Evolutionary conservation across 2,329 filamentous ascomycete genomes (phyloP), one percentile per base, ranked within the genome.

Genomic region (Arthroderma sp.): DNA sequence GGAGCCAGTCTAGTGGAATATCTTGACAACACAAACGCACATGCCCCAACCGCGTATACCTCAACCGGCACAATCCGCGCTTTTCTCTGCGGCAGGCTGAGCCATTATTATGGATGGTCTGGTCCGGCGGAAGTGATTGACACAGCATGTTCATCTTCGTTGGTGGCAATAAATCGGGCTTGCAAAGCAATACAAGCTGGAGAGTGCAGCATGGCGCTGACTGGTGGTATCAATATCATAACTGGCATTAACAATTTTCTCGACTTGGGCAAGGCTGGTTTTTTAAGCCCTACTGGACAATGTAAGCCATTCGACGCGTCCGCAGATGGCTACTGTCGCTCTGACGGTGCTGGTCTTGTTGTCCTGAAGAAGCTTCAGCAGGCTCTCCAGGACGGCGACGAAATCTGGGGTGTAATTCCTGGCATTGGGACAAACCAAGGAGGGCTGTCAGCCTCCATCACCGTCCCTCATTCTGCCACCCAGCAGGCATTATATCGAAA

Each of bases 331-430:
- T 44, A 31, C 10, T 61, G 56, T 8, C 56, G 66, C 3, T 58
- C 57, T 3, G 48, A 52, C 28, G 62, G 58, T 0, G 52, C 53
- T n/a, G 60, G 64, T 1, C 61, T 56, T 44, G 50, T 57, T 3
- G 60, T 57, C 5, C 33, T 45, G 4, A 30, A 57, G 2, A 46
- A 53, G 8, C 36, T 42, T 4, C 49, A 50, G 27, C 58, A 61
- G 34, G 68, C 68, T 2, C 44, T 70, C 9, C 49, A 34, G 15
- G 73, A 77, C 40, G 69, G 70, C 1, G 74, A 58, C 49, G 58
- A 59, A 8, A 66, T 75, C 30, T 48, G 55, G 0, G 73, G 62
- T 5, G 61, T 71, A 0, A 68, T 74, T 31, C 67, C 61, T 50
- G 60, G 54, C 3, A 56, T 62, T 1, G 53, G 48, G 3, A 69